Conservation (phyloP, 345 rosid species). For the Lagerstroemia speciosa region DNA sequence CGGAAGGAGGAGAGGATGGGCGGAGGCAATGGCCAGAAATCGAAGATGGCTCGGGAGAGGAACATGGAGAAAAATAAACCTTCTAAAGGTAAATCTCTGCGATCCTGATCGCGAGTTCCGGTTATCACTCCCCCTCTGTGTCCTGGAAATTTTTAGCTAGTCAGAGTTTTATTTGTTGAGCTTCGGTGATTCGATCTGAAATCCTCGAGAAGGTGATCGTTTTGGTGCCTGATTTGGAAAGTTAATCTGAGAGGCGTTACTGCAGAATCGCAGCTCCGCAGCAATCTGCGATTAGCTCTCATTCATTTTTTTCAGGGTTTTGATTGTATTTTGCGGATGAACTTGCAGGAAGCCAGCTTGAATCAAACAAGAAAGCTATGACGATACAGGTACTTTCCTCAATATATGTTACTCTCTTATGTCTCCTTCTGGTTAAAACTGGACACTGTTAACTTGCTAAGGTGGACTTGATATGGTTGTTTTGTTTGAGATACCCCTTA, state of each 20-base stretch:
- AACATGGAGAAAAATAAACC: conserved; percentile 36
- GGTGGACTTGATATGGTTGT: background rate
- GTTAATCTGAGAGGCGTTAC: background rate
- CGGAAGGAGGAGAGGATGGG: conserved; percentile 20
- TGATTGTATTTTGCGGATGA: conserved; percentile 13
- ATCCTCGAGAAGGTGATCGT: background rate
- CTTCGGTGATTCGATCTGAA: background rate
- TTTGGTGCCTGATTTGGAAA: background rate
- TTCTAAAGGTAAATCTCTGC: conserved; percentile 21
- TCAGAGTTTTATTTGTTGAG: background rate
- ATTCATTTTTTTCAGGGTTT: background rate
- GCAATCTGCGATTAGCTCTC: no score
- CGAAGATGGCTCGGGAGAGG: conserved; percentile 47
- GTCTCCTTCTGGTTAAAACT: background rate
- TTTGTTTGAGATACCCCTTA: no score
- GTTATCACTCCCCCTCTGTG: no score
- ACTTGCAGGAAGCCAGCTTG: no score
- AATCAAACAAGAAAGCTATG: conserved; percentile 68
- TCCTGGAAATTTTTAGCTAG: no score
- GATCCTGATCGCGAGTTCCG: background rate
- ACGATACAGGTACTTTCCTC: conserved; percentile 36
- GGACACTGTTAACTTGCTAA: background rate
- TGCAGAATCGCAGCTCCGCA: no score
- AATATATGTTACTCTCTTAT: no score
- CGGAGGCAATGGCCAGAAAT: conserved; percentile 45